Conservation (phyloP, 1,284 basidiomycete genomes). For the Melampsora abietis-canadensis region DNA sequence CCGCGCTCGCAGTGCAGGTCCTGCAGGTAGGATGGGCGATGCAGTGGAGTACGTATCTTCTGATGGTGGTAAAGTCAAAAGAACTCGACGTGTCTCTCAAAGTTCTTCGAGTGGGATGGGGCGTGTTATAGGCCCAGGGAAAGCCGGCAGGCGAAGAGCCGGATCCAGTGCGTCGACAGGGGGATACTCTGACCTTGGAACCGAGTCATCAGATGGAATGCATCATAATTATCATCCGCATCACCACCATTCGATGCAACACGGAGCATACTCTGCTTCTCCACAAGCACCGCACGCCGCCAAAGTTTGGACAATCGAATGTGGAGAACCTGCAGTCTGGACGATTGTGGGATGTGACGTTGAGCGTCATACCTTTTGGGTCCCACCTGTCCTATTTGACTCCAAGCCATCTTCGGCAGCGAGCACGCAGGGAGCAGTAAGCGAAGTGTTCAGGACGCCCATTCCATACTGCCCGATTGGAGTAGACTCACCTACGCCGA, state of each 20-base stretch:
- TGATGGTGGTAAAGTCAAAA: slow-evolving; percentile 51
- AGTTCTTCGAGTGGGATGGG: background rate
- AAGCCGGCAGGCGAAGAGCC: background rate
- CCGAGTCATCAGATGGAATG: slow-evolving; percentile 30
- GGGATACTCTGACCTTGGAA: slow-evolving; percentile 40
- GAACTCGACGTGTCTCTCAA: slow-evolving; percentile 49
- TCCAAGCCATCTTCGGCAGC: slow-evolving; percentile 42
- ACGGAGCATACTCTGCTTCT: background rate
- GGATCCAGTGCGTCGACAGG: slow-evolving; percentile 20
- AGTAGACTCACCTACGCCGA: slow-evolving; percentile 47
- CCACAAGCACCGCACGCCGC: background rate
- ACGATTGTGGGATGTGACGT: slow-evolving; percentile 78
- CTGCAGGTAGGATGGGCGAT: background rate
- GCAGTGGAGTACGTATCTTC: slow-evolving; percentile 46
- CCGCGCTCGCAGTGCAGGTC: slow-evolving; percentile 21
- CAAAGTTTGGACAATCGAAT: slow-evolving; percentile 46
- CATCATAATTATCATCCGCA: slow-evolving; percentile 4
- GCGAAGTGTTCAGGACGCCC: slow-evolving; percentile 49
- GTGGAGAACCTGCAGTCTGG: slow-evolving; percentile 77
- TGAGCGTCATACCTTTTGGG: slow-evolving; percentile 54
- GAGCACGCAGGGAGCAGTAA: slow-evolving; percentile 43
- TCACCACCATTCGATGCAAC: background rate
- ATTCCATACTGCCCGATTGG: slow-evolving; percentile 55
- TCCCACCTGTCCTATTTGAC: slow-evolving; percentile 50
- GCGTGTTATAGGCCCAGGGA: slow-evolving; percentile 7